phyloP scores from a whole-genome alignment of 345 rosid species.

The Gossypioides kirkii region DNA sequence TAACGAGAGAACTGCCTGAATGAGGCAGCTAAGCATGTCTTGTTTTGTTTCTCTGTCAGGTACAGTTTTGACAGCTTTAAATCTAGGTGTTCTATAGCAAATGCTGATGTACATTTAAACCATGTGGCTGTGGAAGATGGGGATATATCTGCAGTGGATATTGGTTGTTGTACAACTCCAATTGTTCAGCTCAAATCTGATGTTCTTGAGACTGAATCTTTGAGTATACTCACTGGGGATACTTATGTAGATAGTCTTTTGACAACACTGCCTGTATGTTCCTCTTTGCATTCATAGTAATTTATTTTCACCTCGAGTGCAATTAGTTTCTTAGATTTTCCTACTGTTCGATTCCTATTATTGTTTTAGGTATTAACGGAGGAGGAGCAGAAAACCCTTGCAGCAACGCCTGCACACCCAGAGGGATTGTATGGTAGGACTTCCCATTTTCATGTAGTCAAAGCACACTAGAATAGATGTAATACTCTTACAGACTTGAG shows the following conservation, averaged over 20 bases:
- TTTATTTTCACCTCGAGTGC: neutral
- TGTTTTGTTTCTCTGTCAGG: conserved; percentile 1
- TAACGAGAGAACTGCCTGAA: neutral
- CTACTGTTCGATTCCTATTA: conserved; percentile 11
- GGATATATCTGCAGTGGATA: conserved; percentile 34
- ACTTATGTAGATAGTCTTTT: conserved; percentile 64
- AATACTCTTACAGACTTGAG: neutral
- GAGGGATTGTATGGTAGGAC: conserved; percentile 73
- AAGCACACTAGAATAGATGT: neutral
- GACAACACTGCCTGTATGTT: conserved; percentile 68
- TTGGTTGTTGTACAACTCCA: conserved; percentile 43
- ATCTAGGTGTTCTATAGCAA: conserved; percentile 56
- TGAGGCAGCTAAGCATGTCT: neutral
- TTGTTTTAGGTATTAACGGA: conserved; percentile 62
- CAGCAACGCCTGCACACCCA: conserved; percentile 92
- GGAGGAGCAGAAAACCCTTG: conserved; percentile 85
- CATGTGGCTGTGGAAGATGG: conserved; percentile 45
- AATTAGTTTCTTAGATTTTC: neutral
- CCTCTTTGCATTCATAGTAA: neutral
- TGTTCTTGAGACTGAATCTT: conserved; percentile 52
- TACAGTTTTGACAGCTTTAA: conserved; percentile 45
- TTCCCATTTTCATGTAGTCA: neutral
- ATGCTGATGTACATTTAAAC: conserved; percentile 48
- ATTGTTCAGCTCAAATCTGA: conserved; percentile 63
- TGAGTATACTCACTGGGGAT: conserved; percentile 53